Evolutionary conservation across 179 eudicot genomes (phyloP).

Genomic region (Vitellaria paradoxa): DNA sequence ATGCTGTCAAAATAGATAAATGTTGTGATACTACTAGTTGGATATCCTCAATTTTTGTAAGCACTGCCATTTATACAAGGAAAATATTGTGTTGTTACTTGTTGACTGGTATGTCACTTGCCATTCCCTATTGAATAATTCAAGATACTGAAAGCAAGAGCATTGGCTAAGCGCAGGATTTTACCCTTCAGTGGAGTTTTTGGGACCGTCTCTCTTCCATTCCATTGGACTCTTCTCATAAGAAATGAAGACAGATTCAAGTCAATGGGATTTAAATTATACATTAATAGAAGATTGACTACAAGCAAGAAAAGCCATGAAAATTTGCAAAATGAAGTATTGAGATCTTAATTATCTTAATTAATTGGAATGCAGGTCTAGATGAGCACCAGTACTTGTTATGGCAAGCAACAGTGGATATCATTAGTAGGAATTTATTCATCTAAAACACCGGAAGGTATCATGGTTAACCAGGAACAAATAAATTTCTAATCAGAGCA

Average conservation of each 20-base stretch:
- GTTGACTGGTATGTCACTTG: neutral
- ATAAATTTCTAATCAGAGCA: neutral
- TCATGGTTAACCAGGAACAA: neutral
- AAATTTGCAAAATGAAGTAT: neutral
- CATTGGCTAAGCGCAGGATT: neutral
- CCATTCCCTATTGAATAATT: neutral
- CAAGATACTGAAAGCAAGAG: neutral
- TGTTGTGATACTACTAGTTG: neutral
- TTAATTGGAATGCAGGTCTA: neutral
- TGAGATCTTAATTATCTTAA: neutral
- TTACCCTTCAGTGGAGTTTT: neutral
- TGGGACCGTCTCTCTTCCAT: neutral
- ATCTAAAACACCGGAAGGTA: neutral
- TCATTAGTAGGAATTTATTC: neutral
- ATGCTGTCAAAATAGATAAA: neutral
- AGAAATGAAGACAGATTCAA: neutral
- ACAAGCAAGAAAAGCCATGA: neutral
- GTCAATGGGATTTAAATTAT: neutral
- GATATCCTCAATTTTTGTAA: neutral
- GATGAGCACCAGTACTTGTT: neutral
- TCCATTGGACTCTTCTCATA: neutral
- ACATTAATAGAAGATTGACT: neutral
- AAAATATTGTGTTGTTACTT: neutral
- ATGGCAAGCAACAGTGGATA: no score
- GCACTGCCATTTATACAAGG: neutral